phyloP scores from a whole-genome alignment of 2,329 filamentous ascomycete genomes.

The Fragosphaeria purpurea region DNA sequence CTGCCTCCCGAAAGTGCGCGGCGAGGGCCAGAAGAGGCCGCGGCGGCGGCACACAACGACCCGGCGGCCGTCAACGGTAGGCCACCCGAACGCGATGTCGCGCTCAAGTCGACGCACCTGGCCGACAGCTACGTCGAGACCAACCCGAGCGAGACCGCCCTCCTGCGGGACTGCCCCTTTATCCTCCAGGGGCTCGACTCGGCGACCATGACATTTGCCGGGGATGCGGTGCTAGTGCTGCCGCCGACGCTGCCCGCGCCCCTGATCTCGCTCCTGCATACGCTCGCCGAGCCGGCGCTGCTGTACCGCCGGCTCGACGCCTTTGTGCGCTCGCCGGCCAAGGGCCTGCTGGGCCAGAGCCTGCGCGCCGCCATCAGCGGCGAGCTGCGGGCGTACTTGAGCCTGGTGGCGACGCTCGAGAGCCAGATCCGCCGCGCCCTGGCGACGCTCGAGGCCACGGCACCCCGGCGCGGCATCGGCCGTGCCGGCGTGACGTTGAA shows the following conservation, averaged over 20 bases:
- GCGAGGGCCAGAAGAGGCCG: slow-evolving; percentile 25
- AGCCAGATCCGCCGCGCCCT: slow-evolving; percentile 81
- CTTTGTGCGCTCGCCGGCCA: slow-evolving; percentile 73
- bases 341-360: slow-evolving; percentile 85
- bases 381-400: slow-evolving; percentile 82
- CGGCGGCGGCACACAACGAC: slow-evolving; percentile 9
- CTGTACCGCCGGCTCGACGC: slow-evolving; percentile 71
- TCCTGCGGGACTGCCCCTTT: slow-evolving; percentile 77
- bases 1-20: slow-evolving; percentile 32
- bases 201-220: slow-evolving; percentile 67
- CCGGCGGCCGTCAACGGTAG: slow-evolving; percentile 17
- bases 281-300: slow-evolving; percentile 85
- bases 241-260: slow-evolving; percentile 74
- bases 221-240: slow-evolving; percentile 59
- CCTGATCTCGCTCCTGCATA: slow-evolving; percentile 77
- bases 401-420: slow-evolving; percentile 83
- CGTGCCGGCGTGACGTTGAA: slow-evolving; percentile 90
- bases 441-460: slow-evolving; percentile 57
- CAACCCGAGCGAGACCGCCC: slow-evolving; percentile 52
- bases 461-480: slow-evolving; percentile 60
- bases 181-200: slow-evolving; percentile 89
- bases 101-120: slow-evolving; percentile 46
- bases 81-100: slow-evolving; percentile 28
- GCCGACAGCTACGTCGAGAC: slow-evolving; percentile 47
- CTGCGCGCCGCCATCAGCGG: slow-evolving; percentile 74